Base-by-base conservation (phyloP, 805 yeast genomes). In the Nematodospora valgi region DNA sequence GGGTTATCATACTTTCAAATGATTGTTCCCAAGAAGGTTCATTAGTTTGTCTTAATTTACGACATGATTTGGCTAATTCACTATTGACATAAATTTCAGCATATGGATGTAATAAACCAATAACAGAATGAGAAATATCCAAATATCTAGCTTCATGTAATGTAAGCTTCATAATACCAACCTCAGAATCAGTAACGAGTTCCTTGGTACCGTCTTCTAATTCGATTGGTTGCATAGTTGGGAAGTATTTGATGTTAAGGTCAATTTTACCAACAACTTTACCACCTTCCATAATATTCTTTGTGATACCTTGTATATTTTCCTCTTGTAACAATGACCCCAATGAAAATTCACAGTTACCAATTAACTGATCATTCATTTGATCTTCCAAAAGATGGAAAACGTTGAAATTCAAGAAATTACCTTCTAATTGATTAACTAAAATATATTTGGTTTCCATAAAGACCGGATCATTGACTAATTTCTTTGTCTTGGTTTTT, bases 1-100 rank as follows among this genome's bases (percentile, higher is more conserved):
- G 71, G 5, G 79, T 71, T 23, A 85, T 61, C 45, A 85, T 66
- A 4, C 75, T 52, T 57, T 85, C 94, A 37, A 78, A 57, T 19
- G 70, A 54, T 48, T 78, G 78, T 40, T 77, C 79, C 79, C 84
- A 85, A 9, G 79, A 62, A 12, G 95, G 94, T 49, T 80, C 86
- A 48, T 83, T 85, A 6, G 78, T 70, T 50, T 76, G 72, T 49
- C 76, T 79, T 52, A 83, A 65, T 21, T 74, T 71, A 64, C 93
- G 76, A 36, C 78, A 74, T 5, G 61, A 62, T 47, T 73, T 72
- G n/a, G 72, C 67, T 35, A 76, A 58, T 43, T 78, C 72, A 25
- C 72, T 72, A 53, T 82, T 76, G 33, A 82, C 55, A 46, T 61
- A 76, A 14, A 85, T 54, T 48, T 81, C 85, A 11, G 88, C 88